A percentile compares a stretch with the other conserved stretches of the same genome.
phyloP scores from a whole-genome alignment of 345 rosid species.

The Microcos paniculata region DNA sequence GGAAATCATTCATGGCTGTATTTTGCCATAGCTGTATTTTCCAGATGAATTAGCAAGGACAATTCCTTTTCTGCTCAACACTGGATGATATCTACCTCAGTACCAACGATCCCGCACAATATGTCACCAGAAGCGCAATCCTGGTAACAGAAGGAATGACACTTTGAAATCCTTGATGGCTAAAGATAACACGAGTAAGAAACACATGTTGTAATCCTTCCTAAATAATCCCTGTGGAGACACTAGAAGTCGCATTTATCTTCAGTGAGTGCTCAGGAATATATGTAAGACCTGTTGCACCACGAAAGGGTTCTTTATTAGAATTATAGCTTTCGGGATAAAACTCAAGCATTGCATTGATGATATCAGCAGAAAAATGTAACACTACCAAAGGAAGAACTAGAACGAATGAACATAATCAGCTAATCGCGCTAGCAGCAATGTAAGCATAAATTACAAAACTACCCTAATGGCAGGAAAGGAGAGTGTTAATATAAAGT shows the following conservation, averaged over 20 bases:
- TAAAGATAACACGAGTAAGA: neutral
- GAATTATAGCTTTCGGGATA: neutral
- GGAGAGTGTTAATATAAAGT: neutral
- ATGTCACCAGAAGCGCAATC: neutral
- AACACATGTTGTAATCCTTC: neutral
- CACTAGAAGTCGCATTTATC: conserved; percentile 92
- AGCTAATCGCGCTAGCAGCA: neutral
- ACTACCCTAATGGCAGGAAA: neutral
- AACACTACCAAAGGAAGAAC: neutral
- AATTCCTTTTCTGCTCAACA: neutral
- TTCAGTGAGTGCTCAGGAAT: conserved; percentile 82
- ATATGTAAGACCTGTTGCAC: conserved; percentile 76
- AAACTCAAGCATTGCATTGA: neutral
- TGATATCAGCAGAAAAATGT: neutral
- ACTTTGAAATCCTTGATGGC: neutral
- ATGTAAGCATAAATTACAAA: neutral
- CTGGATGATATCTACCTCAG: neutral
- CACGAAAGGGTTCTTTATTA: conserved; percentile 13
- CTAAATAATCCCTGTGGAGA: conserved; percentile 70
- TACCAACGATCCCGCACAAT: neutral
- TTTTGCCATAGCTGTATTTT: neutral
- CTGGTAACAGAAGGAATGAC: neutral
- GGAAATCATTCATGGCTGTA: conserved; percentile 12
- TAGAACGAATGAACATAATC: conserved; percentile 2
- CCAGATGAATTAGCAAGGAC: neutral